phyloP scores from a whole-genome alignment of 768 basidiomycete species.

The Tremella mesenterica region DNA sequence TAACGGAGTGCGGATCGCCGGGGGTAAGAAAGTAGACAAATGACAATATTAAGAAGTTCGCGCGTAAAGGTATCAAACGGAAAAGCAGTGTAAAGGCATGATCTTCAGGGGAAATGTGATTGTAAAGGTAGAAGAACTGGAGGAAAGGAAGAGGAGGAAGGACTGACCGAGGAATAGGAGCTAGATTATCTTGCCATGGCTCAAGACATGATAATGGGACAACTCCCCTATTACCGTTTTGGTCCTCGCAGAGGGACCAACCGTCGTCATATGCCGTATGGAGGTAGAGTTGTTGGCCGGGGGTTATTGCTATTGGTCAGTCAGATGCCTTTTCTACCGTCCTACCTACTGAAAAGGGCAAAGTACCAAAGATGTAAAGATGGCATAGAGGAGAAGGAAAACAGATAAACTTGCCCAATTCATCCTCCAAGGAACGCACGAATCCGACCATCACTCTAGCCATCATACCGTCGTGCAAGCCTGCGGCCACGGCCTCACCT shows the following conservation, averaged over 20 bases:
- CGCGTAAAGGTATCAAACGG: no score
- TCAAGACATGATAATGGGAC: conserved; percentile 40
- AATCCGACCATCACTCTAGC: conserved; percentile 41
- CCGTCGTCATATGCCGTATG: conserved; percentile 43
- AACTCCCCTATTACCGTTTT: conserved; percentile 31
- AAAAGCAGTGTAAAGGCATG: no score
- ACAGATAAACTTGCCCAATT: conserved; percentile 40
- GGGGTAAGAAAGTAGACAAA: no score
- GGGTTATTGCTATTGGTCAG: conserved; percentile 34
- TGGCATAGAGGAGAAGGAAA: no score
- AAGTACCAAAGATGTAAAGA: neutral
- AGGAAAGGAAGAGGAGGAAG: no score
- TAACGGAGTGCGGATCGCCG: no score
- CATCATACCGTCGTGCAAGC: conserved; percentile 32
- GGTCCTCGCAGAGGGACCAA: conserved; percentile 42
- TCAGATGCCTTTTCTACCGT: neutral
- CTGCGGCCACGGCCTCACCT: conserved; percentile 1
- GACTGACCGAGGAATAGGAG: conserved; percentile 1
- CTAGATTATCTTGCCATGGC: conserved; percentile 17
- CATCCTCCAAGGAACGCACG: conserved; percentile 40
- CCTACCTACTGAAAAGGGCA: neutral
- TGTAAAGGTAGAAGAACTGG: no score
- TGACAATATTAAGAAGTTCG: no score
- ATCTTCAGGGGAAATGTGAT: no score
- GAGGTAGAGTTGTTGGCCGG: conserved; percentile 39